Evolutionary conservation across 129 eudicot genomes (phyloP).

Genomic region (Escallonia rubra): DNA sequence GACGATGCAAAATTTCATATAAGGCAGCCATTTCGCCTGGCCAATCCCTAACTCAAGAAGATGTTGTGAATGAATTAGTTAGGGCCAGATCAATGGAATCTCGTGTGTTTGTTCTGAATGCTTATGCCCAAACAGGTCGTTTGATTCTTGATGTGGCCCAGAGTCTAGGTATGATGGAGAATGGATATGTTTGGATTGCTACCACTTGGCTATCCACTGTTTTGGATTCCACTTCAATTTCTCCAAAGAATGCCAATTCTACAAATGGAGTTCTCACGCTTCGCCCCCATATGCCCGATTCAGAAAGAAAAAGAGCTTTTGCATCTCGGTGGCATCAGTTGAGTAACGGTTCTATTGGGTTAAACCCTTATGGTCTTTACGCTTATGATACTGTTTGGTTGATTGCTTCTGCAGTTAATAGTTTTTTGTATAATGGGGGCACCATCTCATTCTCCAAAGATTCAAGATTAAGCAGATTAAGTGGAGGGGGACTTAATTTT

Average conservation of each 20-base stretch:
- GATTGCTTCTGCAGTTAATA: constrained; percentile 57
- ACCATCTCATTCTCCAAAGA: constrained; percentile 59
- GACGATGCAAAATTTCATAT: constrained; percentile 58
- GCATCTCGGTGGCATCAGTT: constrained; percentile 47
- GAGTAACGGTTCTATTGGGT: constrained; percentile 46
- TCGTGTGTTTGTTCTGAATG: constrained; percentile 64
- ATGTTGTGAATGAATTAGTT: constrained; percentile 27
- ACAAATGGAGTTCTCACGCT: constrained; percentile 65
- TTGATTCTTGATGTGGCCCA: constrained; percentile 44
- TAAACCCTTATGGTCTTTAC: constrained; percentile 70
- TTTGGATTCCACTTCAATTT: constrained; percentile 42
- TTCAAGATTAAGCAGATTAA: constrained; percentile 25
- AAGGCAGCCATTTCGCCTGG: constrained; percentile 67
- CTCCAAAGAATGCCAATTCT: constrained; percentile 12
- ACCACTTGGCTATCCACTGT: constrained; percentile 67
- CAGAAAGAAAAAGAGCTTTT: constrained; percentile 43
- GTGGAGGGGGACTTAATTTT: constrained; percentile 44
- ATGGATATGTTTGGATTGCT: constrained; percentile 84
- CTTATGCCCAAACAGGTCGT: constrained; percentile 43
- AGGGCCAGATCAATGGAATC: constrained; percentile 65
- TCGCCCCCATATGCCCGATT: constrained; percentile 61
- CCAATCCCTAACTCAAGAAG: constrained; percentile 15
- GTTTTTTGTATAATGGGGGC: constrained; percentile 50
- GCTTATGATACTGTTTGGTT: constrained; percentile 92
- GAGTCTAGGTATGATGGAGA: constrained; percentile 71